Evolutionary conservation across 768 basidiomycete genomes (phyloP), one percentile per base, ranked within the genome.

Genomic region (Ramaria sp.): DNA sequence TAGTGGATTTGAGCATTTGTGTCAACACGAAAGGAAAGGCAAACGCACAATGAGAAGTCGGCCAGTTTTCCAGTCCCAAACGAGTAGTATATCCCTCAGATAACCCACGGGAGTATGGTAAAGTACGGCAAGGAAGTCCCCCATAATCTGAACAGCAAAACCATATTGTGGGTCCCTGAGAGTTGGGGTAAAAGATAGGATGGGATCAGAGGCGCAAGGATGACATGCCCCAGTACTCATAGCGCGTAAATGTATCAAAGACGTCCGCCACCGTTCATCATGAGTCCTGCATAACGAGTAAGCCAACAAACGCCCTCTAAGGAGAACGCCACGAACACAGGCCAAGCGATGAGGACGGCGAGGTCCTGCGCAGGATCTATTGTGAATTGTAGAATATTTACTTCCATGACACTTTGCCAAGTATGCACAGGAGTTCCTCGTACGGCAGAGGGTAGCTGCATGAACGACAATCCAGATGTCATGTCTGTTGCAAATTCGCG

Each of bases 51-150:
- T 58, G 61, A 80, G 64, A 7, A 71, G 64, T 9, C 66, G 61
- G 6, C 81, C 81, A 4, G 77, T 80, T 63, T 78, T 79, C 86
- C 85, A 87, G 55, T 86, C 76, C 83, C 82, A 87, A 22, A 83
- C 68, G 22, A 76, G 68, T 11, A 86, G 65, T 60, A 81, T 77
- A 30, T 73, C 76, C 19, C 66, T 61, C 61, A 22, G 45, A 70
- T 70, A 34, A 55, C 58, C 39, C 68, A 70, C 7, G 59, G 57
- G 57, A 67, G 67, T 51, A 70, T 59, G 53, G 79, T 78, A 47
- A 7, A 80, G 69, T 39, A 86, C 66, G 12, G 74, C 80, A 17
- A 86, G 60, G 31, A 72, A 70, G 33, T 81, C 74, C 7, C 73
- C 74, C 50, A 76, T 78, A 13, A 83, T 69, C 65, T 84, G 83